A percentile compares a stretch with the other conserved stretches of the same genome.
Evolutionary conservation across 2,329 filamentous ascomycete genomes (phyloP).

Genomic region (Exophiala dermatitidis): DNA sequence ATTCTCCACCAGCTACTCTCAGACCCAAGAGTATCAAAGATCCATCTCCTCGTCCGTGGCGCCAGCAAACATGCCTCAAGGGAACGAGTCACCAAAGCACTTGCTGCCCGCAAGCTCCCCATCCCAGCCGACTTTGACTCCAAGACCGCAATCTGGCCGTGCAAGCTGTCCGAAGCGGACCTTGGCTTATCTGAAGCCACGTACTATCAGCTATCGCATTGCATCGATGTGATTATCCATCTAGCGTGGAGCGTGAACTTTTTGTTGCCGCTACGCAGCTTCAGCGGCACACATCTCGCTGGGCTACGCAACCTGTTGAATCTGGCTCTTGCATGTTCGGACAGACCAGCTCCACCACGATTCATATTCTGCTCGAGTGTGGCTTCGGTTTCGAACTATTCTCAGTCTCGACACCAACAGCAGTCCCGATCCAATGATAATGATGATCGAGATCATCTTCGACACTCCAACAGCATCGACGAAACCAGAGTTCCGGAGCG

Average conservation of each 20-base stretch:
- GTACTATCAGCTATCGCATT: slow-evolving; percentile 38
- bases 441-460: too few species aligned
- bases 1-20: slow-evolving; percentile 43
- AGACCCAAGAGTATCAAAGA: slow-evolving; percentile 33
- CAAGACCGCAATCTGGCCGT: slow-evolving; percentile 45
- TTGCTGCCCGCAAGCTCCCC: slow-evolving; percentile 33
- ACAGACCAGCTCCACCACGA: slow-evolving; percentile 22
- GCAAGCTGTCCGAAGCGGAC: slow-evolving; percentile 40
- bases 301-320: slow-evolving; percentile 45
- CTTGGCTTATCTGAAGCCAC: slow-evolving; percentile 43
- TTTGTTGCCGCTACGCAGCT: slow-evolving; percentile 49
- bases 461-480: too few species aligned
- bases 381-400: slow-evolving; percentile 34
- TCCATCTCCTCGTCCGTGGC: slow-evolving; percentile 54
- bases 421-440: too few species aligned
- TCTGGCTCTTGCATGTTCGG: slow-evolving; percentile 34
- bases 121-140: slow-evolving; percentile 19
- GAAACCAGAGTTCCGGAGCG: slow-evolving; percentile 15
- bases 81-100: slow-evolving; percentile 41
- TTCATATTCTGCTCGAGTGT: slow-evolving; percentile 50
- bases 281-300: slow-evolving; percentile 48
- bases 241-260: slow-evolving; percentile 62
- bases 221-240: slow-evolving; percentile 51
- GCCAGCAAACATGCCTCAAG: slow-evolving; percentile 36
- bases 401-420: neutral